Base-by-base conservation (phyloP, 805 yeast genomes). In the Spathaspora boniae region DNA sequence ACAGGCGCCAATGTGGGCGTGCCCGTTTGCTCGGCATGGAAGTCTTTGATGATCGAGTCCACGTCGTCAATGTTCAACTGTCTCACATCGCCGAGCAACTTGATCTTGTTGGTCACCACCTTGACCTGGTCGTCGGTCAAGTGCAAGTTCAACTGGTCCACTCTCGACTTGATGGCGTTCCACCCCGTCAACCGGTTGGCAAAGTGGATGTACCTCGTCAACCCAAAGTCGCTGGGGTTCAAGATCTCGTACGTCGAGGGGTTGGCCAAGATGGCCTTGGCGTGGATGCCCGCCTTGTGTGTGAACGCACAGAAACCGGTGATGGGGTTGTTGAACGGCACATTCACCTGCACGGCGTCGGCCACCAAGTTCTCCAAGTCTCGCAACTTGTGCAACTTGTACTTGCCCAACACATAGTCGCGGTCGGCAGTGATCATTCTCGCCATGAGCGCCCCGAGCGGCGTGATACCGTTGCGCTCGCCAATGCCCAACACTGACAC, bases 261-360 rank as follows among this genome's bases (percentile, higher is more conserved):
- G 58, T 75, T 75, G 34, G 81, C 80, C 46, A 75, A 66, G 38
- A 75, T 75, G 33, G 80, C 80, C 56, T 75, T 74, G 38, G 81
- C 80, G 43, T 75, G 81, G 44, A 75, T 74, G 56, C 81, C 81
- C 16, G 81, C 81, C 60, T 75, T 75, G 57, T 75, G 81, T 28
- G 81, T 75, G 58, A 75, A 75, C 29, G 81, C 80, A 64, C 80
- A 74, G 67, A 75, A 75, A 14, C 81, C 81, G 30, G 81, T 75
- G 50, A 75, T 74, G 42, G 81, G 81, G 58, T 75, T 74, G 62
- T 75, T 75, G 64, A 75, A 75, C 16, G 81, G 81, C 45, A 75
- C 67, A 46, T 74, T 75, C 36, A 75, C 79, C 50, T 69, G 74
- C 28, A 75, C 80, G 18, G 76, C 73, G 33, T 75, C 80, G 18